phyloP scores from a whole-genome alignment of 345 rosid species.

The Crucihimalaya himalaica region DNA sequence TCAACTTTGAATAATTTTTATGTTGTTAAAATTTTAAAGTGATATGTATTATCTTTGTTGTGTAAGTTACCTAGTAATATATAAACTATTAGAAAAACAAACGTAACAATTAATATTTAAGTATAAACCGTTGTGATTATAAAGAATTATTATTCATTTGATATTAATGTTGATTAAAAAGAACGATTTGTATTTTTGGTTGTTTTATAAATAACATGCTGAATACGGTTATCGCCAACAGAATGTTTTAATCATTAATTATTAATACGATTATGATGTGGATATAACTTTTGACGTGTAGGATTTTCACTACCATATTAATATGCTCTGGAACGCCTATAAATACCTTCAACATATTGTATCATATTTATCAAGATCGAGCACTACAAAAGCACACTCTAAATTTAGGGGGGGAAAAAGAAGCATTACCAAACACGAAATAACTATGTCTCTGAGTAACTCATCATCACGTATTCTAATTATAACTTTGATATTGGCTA shows the following conservation, averaged over 20 bases:
- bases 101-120: no score
- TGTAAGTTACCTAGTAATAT: no score
- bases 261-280: not conserved
- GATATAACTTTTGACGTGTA: conserved; percentile 24
- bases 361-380: conserved; percentile 35
- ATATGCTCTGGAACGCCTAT: conserved; percentile 28
- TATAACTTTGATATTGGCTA: conserved; percentile 32
- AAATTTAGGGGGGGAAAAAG: not conserved
- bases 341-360: conserved; percentile 29
- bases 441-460: conserved; percentile 29
- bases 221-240: no score
- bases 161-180: no score
- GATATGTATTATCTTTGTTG: no score
- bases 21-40: no score
- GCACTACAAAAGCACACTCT: conserved; percentile 5
- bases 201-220: no score
- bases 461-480: conserved; percentile 28
- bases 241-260: not conserved
- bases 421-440: conserved; percentile 12
- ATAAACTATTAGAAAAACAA: no score
- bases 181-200: no score
- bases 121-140: no score
- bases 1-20: not conserved
- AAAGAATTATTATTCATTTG: no score
- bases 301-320: conserved; percentile 7